phyloP scores from a whole-genome alignment of 73 alveolate species.

The Durusdinium trenchii region DNA sequence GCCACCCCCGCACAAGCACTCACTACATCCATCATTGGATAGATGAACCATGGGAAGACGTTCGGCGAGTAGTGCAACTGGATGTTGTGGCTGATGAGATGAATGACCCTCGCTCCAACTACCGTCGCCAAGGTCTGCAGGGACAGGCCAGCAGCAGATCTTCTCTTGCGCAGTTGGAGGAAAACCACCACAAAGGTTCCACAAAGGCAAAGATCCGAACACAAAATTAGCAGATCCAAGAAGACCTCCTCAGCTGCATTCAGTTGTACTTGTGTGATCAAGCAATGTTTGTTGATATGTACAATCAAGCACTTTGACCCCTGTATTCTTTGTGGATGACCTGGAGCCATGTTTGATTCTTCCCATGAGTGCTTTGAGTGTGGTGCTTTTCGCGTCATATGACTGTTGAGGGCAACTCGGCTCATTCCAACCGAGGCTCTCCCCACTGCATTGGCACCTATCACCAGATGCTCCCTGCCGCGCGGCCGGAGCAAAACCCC shows the following conservation, averaged over 20 bases:
- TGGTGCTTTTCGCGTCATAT: too few species aligned
- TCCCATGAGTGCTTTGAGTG: too few species aligned
- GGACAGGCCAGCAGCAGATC: conserved; percentile 85
- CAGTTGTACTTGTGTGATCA: too few species aligned
- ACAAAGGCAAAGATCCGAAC: conserved; percentile 71
- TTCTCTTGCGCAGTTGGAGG: conserved; percentile 58
- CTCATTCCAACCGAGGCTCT: conserved; percentile 37
- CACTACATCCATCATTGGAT: conserved; percentile 59
- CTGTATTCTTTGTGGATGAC: too few species aligned
- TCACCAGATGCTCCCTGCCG: too few species aligned
- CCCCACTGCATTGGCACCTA: conserved; percentile 42
- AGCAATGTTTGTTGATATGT: too few species aligned
- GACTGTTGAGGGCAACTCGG: too few species aligned
- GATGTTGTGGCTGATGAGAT: conserved; percentile 49
- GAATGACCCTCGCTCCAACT: conserved; percentile 90
- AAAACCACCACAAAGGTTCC: conserved; percentile 69
- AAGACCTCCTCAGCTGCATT: neutral
- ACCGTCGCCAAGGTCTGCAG: conserved; percentile 82
- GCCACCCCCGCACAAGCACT: conserved; percentile 77
- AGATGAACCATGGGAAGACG: conserved; percentile 75
- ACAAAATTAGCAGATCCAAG: conserved; percentile 56
- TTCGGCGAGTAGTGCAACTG: conserved; percentile 62
- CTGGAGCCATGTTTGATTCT: too few species aligned
- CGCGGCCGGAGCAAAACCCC: too few species aligned
- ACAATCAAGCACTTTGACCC: too few species aligned